Evolutionary conservation across 345 rosid genomes (phyloP), one percentile per base, ranked within the genome.

Genomic region (Chamaenerion angustifolium): DNA sequence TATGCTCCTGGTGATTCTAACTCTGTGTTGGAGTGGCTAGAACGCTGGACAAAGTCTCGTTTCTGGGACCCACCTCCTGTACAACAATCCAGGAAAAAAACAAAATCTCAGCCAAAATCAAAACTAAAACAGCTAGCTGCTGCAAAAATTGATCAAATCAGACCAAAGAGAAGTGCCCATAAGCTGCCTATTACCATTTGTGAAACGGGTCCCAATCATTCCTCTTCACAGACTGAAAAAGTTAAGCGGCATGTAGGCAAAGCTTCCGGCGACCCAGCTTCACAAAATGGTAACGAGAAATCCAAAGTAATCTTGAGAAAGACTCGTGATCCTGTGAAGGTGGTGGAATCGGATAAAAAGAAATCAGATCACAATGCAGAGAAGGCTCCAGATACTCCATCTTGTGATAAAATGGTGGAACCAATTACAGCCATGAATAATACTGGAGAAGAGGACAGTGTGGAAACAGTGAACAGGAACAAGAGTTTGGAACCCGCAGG

Each of bases 1-100:
- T 78, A 73, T 58, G 67, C 54, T 57, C 64, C 61, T 12, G 79
- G 68, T 53, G 80, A 84, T 53, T 76, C 81, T 43, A 84, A 88
- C 67, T 76, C 78, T 8, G 67, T 73, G 23, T 52, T 55, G 68
- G 69, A 68, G 49, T 88, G 97, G 97, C 73, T 82, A 58, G 74
- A 63, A 57, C 81, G 92, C 47, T 88, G 97, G 94, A 74, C 88
- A 18, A 65, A 43, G 5, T 71, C 73, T 58, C 69, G 43, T 48
- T 75, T 78, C 58, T 82, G 84, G 92, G 68, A 58, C 56, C 69
- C 72, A 43, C 65, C 61, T 65, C 61, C 72, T 17, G 37, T 31
- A 31, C 37, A 31, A 31, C 69, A 65, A 41, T 60, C 50, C 45
- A 60, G 65, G 63, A 76, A 60, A 62, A 74, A 49, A 50, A 43